Evolutionary conservation across 805 yeast species (phyloP), one percentile per base, ranked within the genome.

Genomic region (Yamadazyma sp.): DNA sequence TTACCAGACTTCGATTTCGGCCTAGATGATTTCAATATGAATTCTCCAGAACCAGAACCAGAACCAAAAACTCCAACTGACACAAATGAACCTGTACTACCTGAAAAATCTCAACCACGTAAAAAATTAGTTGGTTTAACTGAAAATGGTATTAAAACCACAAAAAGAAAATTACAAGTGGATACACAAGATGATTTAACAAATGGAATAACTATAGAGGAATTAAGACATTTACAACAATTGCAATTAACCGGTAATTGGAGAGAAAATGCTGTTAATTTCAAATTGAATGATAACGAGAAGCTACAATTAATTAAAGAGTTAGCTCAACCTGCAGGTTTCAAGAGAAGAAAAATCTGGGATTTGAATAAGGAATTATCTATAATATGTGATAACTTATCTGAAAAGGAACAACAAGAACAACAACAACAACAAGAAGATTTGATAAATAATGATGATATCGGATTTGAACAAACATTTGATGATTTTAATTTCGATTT

Each of bases 101-200:
- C 26, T 3, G 31, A 33, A 3, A 60, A 56, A 35, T 58, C 63
- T n/a, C 14, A 11, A 17, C 36, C 33, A 16, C 23, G 16, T 23
- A 42, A 55, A 5, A 50, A 56, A 34, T 47, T 60, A 14, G 59
- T 54, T n/a, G 57, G 65, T 38, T 55, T 60, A 36, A 50, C 59
- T 4, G 69, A 62, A 20, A 56, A 50, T 19, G 80, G 78, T 23
- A 37, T 76, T 3, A 65, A 72, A 44, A 75, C 80, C 2, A 54
- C 60, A 21, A 69, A 70, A 37, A 64, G 73, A 39, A 70, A 64
- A 43, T 47, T 78, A 18, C 54, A 63, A 22, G 49, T 70, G n/a
- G 84, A 79, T 50, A 45, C 59, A 0, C 50, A 42, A 4, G 68
- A 58, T 13, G 77, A 72, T 29, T 53, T 76, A 25, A 59, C 70